These are phyloP conservation scores for Sphagnurus paluster DNA, from an alignment of 1,284 basidiomycete genomes.

Conservation along the genomic window DNA sequence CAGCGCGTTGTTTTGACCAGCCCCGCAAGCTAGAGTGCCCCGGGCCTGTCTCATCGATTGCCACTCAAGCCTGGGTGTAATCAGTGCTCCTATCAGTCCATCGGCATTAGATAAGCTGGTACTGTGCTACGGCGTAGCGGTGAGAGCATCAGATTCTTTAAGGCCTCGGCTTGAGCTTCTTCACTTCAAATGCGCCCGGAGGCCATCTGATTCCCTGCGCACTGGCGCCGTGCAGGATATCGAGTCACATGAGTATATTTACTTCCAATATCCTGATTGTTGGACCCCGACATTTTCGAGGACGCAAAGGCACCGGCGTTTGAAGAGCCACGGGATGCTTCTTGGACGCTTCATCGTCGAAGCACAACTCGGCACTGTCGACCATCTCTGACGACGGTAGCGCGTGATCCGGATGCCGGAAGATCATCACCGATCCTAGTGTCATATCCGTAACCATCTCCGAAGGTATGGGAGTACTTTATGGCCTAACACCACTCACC, in stretches of 20 bases:
- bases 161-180: constrained; percentile 7
- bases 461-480: constrained; percentile 7
- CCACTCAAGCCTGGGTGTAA: not conserved
- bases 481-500: not conserved
- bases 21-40: no score
- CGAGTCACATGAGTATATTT: constrained; percentile 11
- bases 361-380: not conserved
- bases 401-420: constrained; percentile 13
- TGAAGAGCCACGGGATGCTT: constrained; percentile 5
- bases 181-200: constrained; percentile 12
- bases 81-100: not conserved
- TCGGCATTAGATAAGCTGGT: not conserved
- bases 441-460: constrained; percentile 9
- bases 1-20: no score
- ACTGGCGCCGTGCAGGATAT: not conserved
- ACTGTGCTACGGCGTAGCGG: constrained; percentile 1
- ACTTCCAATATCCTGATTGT: constrained; percentile 1
- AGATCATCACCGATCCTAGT: constrained; percentile 12
- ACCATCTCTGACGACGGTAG: constrained; percentile 8
- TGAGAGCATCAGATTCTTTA: constrained; percentile 12
- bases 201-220: constrained; percentile 12
- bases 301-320: not conserved
- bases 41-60: not conserved
- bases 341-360: constrained; percentile 1
- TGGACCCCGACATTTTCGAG: not conserved